Evolutionary conservation across 257 asterid genomes (phyloP).

Genomic region (Scutellaria minor): DNA sequence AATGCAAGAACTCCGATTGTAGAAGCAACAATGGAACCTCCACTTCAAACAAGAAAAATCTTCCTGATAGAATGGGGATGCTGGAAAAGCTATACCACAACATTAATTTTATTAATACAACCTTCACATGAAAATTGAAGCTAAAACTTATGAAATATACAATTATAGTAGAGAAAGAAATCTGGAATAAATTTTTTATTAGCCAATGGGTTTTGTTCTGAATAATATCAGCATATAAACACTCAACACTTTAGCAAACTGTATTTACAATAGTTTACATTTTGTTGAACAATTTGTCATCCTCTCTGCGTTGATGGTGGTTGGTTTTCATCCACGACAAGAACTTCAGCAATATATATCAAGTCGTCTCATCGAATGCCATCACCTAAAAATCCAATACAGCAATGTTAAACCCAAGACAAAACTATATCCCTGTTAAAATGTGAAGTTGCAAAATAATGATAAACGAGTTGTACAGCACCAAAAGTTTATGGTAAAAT

Average conservation of each 20-base stretch:
- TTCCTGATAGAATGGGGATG: too few relatives aligned
- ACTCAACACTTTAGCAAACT: slow-evolving; percentile 24
- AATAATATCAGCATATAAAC: slow-evolving; percentile 34
- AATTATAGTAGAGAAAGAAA: slow-evolving; percentile 2
- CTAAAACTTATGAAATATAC: slow-evolving; percentile 12
- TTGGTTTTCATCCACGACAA: slow-evolving; percentile 34
- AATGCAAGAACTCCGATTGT: too few relatives aligned
- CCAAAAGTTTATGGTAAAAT: not conserved
- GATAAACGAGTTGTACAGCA: not conserved
- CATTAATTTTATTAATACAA: not conserved
- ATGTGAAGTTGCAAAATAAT: not conserved
- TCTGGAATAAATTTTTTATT: slow-evolving; percentile 28
- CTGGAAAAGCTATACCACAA: too few relatives aligned
- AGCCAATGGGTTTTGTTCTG: slow-evolving; percentile 32
- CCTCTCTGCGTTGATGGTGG: slow-evolving; percentile 21
- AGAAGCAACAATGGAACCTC: too few relatives aligned
- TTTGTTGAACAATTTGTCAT: slow-evolving; percentile 26
- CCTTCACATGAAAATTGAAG: slow-evolving; percentile 19
- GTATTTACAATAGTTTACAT: slow-evolving; percentile 45
- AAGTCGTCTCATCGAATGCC: slow-evolving; percentile 57
- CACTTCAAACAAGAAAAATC: too few relatives aligned
- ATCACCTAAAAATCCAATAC: slow-evolving; percentile 42
- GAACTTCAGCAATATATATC: slow-evolving; percentile 21
- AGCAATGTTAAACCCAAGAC: not conserved
- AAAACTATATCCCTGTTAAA: not conserved